These are phyloP conservation scores for Fusarium sarcochroum DNA, from an alignment of 2,329 filamentous ascomycete genomes.

Conservation along the genomic window DNA sequence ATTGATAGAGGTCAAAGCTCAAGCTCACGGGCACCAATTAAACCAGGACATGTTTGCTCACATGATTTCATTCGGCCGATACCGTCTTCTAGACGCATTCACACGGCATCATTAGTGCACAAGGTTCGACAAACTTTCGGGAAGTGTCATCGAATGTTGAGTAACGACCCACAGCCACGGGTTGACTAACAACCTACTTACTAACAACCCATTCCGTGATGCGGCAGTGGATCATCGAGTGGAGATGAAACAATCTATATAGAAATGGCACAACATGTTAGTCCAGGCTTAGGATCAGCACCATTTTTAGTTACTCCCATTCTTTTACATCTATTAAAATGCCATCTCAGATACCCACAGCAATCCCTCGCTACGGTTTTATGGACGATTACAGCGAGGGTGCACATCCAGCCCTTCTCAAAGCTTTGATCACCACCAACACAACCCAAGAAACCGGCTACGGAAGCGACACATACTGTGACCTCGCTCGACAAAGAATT, in stretches of 20 bases:
- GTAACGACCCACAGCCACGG: constrained; percentile 37
- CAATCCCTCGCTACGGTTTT: constrained; percentile 58
- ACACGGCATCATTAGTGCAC: not conserved
- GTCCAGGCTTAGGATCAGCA: not conserved
- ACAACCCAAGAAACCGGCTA: constrained; percentile 62
- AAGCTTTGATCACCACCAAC: constrained; percentile 62
- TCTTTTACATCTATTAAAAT: constrained; percentile 17
- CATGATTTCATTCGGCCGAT: constrained; percentile 8
- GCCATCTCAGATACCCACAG: constrained; percentile 37
- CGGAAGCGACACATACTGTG: constrained; percentile 61
- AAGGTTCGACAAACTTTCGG: constrained; percentile 9
- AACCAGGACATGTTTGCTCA: not conserved
- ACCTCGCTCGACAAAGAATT: constrained; percentile 59
- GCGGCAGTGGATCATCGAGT: constrained; percentile 32
- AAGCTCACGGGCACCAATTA: too few relatives aligned
- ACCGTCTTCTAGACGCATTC: not conserved
- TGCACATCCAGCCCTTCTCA: constrained; percentile 63
- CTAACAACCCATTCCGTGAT: constrained; percentile 38
- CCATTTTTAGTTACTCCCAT: not conserved
- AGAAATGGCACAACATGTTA: constrained; percentile 21
- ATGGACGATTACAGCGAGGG: constrained; percentile 67
- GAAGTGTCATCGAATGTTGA: constrained; percentile 39
- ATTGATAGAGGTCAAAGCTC: too few relatives aligned
- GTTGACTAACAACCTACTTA: constrained; percentile 44
- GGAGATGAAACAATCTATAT: constrained; percentile 35